Percentiles rank a stretch among this genome's conserved stretches.
These are phyloP conservation scores for Fistulinella prunicolor DNA, from an alignment of 768 basidiomycete genomes.

Conservation along the genomic window DNA sequence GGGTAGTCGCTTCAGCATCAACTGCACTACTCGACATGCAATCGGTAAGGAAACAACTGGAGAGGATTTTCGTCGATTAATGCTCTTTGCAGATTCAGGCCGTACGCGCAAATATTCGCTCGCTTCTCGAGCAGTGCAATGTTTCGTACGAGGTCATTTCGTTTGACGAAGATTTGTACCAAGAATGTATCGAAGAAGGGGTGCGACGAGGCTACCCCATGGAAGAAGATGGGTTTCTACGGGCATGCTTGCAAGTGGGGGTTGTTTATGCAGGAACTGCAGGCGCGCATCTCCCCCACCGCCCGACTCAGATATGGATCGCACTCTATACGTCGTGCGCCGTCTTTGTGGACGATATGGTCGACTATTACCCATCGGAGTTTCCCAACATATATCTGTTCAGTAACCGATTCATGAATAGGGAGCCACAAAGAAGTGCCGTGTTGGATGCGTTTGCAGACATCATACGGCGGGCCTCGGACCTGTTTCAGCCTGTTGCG, in stretches of 20 bases:
- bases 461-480: conserved; percentile 29
- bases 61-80: not conserved
- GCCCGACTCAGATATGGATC: not conserved
- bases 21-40: not conserved
- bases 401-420: conserved; percentile 30
- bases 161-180: conserved; percentile 16
- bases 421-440: conserved; percentile 27
- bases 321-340: conserved; percentile 35
- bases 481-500: conserved; percentile 27
- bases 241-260: conserved; percentile 32
- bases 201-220: conserved; percentile 25
- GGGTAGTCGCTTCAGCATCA: not conserved
- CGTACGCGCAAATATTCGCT: not conserved
- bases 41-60: not conserved
- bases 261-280: conserved; percentile 26
- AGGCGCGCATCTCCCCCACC: conserved; percentile 29
- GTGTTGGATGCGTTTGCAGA: conserved; percentile 35
- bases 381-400: conserved; percentile 31
- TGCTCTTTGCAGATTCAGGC: not conserved
- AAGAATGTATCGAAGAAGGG: conserved; percentile 24
- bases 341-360: conserved; percentile 38
- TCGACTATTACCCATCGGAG: conserved; percentile 22
- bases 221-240: conserved; percentile 19
- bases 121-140: conserved; percentile 8
- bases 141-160: conserved; percentile 12